These are phyloP conservation scores for Vitis rupestris DNA, from an alignment of 164 flowering plant genomes.

Conservation along the genomic window DNA sequence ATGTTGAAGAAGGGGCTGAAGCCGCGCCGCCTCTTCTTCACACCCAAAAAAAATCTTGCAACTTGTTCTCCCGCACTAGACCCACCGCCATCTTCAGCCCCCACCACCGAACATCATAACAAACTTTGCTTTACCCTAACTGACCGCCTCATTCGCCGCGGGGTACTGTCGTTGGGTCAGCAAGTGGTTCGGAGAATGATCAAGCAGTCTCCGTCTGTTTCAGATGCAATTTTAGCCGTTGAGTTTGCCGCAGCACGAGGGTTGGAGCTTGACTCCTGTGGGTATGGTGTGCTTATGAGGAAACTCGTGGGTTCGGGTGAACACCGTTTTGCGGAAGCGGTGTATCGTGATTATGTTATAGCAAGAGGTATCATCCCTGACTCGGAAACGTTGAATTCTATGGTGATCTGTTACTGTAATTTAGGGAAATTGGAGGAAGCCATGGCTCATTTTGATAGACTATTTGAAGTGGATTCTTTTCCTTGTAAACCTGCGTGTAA, in stretches of 20 bases:
- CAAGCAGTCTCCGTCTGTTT: conserved; percentile 15
- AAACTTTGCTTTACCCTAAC: conserved; percentile 31
- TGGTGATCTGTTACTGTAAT: conserved; percentile 48
- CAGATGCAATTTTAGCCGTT: conserved; percentile 25
- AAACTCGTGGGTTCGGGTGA: conserved; percentile 34
- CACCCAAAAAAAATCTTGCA: conserved; percentile 3
- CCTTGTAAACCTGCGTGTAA: conserved; percentile 33
- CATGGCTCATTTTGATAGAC: conserved; percentile 25
- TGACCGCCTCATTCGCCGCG: conserved; percentile 32
- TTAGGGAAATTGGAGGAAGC: conserved; percentile 53
- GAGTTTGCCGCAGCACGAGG: conserved; percentile 38
- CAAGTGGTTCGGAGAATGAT: conserved; percentile 38
- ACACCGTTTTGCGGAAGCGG: conserved; percentile 29
- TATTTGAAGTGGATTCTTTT: conserved; percentile 15
- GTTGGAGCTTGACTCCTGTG: conserved; percentile 29
- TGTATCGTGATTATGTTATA: conserved; percentile 24
- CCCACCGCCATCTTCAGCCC: conserved; percentile 10
- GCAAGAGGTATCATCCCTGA: conserved; percentile 34
- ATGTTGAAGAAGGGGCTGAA: conserved; percentile 2
- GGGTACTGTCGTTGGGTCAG: conserved; percentile 38
- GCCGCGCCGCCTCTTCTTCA: conserved; percentile 1
- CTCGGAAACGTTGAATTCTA: conserved; percentile 34
- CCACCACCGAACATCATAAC: conserved; percentile 24
- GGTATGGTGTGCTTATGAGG: conserved; percentile 21
- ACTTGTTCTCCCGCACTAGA: conserved; percentile 31